Percentiles rank a stretch among this genome's conserved stretches.
Evolutionary conservation across 2,329 filamentous ascomycete species (phyloP).

Genomic region (Epichloe scottii): DNA sequence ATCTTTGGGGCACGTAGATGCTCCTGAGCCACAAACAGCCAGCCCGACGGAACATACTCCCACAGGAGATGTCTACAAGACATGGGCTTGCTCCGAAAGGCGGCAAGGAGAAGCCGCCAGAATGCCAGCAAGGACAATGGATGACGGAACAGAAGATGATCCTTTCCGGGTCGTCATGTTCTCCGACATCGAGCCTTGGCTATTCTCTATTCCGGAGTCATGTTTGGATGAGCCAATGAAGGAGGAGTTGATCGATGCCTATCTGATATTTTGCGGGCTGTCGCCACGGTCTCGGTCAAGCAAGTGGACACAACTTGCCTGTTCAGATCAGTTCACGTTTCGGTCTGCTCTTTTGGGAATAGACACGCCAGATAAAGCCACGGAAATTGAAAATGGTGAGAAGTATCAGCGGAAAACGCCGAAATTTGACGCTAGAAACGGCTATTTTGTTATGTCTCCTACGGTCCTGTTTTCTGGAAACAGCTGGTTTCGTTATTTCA

Average conservation of each 20-base stretch:
- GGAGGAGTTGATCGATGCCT: constrained; percentile 51
- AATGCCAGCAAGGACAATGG: constrained; percentile 59
- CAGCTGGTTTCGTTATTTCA: constrained; percentile 33
- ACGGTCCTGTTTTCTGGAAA: constrained; percentile 41
- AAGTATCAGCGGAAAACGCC: constrained; percentile 14
- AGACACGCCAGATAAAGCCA: constrained; percentile 1
- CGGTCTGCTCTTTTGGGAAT: not conserved
- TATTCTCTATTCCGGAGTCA: constrained; percentile 37
- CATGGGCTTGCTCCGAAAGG: constrained; percentile 44
- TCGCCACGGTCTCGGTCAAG: constrained; percentile 32
- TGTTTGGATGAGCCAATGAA: constrained; percentile 21
- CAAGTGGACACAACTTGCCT: constrained; percentile 18
- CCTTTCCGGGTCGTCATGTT: constrained; percentile 73
- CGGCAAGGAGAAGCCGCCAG: constrained; percentile 32
- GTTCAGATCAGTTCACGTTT: constrained; percentile 19
- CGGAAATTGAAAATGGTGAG: not conserved
- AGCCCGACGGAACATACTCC: not conserved
- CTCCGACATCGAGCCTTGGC: constrained; percentile 55
- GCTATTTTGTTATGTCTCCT: constrained; percentile 22
- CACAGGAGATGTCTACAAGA: constrained; percentile 34
- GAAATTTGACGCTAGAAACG: constrained; percentile 18
- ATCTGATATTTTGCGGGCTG: constrained; percentile 54
- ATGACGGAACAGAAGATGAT: constrained; percentile 66
- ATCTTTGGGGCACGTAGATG: constrained; percentile 23
- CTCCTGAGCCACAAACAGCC: constrained; percentile 23